Conservation (phyloP, 2,329 filamentous ascomycete genomes). For the Fusarium sp. region DNA sequence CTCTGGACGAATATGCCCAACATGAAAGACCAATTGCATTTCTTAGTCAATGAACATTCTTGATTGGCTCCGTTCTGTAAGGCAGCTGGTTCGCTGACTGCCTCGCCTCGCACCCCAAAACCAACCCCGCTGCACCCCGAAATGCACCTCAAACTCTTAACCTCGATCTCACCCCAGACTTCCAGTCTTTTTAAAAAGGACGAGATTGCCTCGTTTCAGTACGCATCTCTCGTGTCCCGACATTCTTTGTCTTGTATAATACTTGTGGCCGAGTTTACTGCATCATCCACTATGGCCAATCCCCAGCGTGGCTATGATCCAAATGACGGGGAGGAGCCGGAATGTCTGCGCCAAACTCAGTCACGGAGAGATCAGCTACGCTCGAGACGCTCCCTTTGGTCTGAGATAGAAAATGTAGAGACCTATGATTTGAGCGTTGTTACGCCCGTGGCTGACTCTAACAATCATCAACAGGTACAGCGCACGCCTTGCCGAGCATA, state of each 20-base stretch:
- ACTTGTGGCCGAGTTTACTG: not conserved
- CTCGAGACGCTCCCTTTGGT: rapidly evolving
- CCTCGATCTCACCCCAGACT: not conserved
- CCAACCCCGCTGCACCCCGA: not conserved
- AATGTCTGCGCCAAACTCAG: not conserved
- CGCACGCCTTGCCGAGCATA: not conserved
- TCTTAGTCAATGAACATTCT: no score
- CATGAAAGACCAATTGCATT: not conserved
- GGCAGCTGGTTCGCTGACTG: not conserved
- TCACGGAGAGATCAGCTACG: rapidly evolving
- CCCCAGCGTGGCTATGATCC: not conserved
- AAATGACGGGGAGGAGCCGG: rapidly evolving
- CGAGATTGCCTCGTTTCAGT: rapidly evolving
- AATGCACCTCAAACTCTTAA: not conserved
- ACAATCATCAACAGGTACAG: not conserved
- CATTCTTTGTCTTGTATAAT: rapidly evolving
- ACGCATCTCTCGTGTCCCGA: rapidly evolving
- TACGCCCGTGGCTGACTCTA: not conserved
- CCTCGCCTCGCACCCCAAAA: not conserved
- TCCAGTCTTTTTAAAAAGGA: not conserved
- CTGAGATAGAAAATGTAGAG: rapidly evolving
- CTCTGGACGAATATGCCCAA: not conserved
- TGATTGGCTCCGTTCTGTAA: not conserved
- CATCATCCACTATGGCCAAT: not conserved
- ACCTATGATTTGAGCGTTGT: rapidly evolving